These are phyloP conservation scores for Xylaria acuta DNA, from an alignment of 495 filamentous ascomycete species.

Conservation along the genomic window DNA sequence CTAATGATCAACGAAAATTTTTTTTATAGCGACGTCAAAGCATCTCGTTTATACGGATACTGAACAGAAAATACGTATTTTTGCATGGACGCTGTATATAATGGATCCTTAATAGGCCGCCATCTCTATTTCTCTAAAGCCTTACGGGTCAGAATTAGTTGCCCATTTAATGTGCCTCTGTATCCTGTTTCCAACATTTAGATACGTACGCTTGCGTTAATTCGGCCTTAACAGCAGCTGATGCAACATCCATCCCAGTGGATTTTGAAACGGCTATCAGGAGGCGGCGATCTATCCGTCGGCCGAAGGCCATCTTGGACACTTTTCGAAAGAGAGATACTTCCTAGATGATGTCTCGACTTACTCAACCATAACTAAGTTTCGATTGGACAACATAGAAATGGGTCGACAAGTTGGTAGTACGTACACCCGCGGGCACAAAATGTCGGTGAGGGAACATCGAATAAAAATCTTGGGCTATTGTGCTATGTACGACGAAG, in stretches of 20 bases:
- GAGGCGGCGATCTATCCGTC: background rate
- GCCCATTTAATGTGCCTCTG: background rate
- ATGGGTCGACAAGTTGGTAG: background rate
- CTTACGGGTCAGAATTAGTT: too few relatives aligned
- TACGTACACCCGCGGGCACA: background rate
- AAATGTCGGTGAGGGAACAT: background rate
- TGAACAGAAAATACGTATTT: background rate
- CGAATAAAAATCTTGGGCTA: background rate
- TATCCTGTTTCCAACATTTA: background rate
- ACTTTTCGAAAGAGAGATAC: background rate
- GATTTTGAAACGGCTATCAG: background rate
- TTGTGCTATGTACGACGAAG: background rate
- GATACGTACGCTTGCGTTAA: background rate
- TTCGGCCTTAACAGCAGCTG: background rate
- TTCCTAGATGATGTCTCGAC: background rate
- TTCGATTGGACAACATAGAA: background rate
- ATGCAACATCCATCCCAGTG: background rate
- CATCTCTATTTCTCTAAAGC: too few relatives aligned
- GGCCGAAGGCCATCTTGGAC: background rate
- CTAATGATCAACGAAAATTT: background rate
- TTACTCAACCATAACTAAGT: background rate
- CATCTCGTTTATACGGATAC: background rate
- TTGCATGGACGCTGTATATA: too few relatives aligned
- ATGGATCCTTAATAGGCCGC: too few relatives aligned
- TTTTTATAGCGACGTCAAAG: background rate